Percentiles rank a stretch among this genome's conserved stretches.
Conservation (phyloP, 306 rosid species). For the Alnus glutinosa region DNA sequence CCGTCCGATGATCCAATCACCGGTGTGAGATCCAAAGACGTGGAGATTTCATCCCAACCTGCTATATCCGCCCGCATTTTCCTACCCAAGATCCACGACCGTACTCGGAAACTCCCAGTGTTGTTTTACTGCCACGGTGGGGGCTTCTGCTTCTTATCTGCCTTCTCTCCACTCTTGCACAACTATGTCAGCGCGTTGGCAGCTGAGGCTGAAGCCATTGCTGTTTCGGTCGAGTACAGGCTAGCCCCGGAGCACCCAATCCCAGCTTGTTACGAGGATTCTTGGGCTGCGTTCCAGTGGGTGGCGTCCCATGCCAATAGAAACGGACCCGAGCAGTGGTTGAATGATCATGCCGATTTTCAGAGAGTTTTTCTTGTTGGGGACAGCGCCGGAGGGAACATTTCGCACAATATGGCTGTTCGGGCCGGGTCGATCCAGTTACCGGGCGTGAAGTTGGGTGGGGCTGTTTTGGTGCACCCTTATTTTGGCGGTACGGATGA, state of each 20-base stretch:
- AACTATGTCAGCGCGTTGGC: slow-evolving; percentile 24
- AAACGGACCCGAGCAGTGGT: slow-evolving; percentile 33
- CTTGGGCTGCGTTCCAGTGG: slow-evolving; percentile 35
- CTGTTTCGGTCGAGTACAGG: slow-evolving; percentile 32
- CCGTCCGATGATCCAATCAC: slow-evolving; percentile 29
- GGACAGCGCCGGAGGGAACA: slow-evolving; percentile 40
- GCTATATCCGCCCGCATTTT: slow-evolving; percentile 38
- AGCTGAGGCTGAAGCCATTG: slow-evolving; percentile 14
- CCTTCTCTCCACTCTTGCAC: slow-evolving; percentile 30
- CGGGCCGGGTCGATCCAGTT: not conserved
- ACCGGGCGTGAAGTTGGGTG: not conserved
- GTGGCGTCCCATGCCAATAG: slow-evolving; percentile 26
- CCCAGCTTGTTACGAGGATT: slow-evolving; percentile 35
- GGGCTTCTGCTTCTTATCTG: slow-evolving; percentile 36
- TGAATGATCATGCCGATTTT: slow-evolving; percentile 12
- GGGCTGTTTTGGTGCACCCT: slow-evolving; percentile 35
- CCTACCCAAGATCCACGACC: slow-evolving; percentile 21
- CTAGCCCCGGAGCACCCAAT: slow-evolving; percentile 34
- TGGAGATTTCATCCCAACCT: slow-evolving; percentile 30
- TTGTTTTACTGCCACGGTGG: slow-evolving; percentile 46
- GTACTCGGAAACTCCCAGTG: slow-evolving; percentile 25
- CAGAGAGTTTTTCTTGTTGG: slow-evolving; percentile 26
- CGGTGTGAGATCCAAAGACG: slow-evolving; percentile 35
- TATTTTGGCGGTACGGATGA: slow-evolving; percentile 18
- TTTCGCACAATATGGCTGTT: slow-evolving; percentile 24